Percentiles rank a stretch among this genome's conserved stretches.
These are phyloP conservation scores for Lagerstroemia speciosa DNA, from an alignment of 345 rosid species.

Conservation along the genomic window DNA sequence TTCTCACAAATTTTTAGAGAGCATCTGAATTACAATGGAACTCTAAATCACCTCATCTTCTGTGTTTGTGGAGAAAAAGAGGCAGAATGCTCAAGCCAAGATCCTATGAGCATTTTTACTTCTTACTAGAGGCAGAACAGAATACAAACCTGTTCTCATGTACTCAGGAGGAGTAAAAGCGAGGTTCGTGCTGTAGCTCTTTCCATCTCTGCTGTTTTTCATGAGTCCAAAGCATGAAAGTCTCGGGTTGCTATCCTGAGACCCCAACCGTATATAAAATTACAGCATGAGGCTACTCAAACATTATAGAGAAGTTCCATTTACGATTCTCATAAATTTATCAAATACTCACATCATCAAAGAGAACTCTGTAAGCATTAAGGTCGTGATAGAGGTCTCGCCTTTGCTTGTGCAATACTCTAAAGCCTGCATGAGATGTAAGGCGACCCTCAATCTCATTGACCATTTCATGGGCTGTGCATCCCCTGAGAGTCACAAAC, in stretches of 20 bases:
- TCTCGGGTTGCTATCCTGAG: slow-evolving; percentile 37
- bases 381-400: slow-evolving; percentile 38
- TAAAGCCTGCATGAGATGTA: slow-evolving; percentile 31
- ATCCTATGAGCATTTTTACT: not conserved
- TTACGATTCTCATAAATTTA: not conserved
- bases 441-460: slow-evolving; percentile 38
- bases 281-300: not conserved
- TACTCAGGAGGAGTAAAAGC: slow-evolving; percentile 52
- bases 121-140: not conserved
- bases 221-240: slow-evolving; percentile 47
- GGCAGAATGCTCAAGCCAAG: not conserved
- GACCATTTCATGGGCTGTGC: slow-evolving; percentile 45
- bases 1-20: not conserved
- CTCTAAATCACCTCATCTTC: not conserved
- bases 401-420: slow-evolving; percentile 35
- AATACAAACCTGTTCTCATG: slow-evolving; percentile 32
- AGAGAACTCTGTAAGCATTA: slow-evolving; percentile 34
- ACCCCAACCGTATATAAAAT: not conserved
- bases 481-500: slow-evolving; percentile 24
- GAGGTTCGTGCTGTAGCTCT: slow-evolving; percentile 46
- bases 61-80: not conserved
- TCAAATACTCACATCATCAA: slow-evolving; percentile 14
- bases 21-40: not conserved
- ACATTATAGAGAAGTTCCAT: not conserved
- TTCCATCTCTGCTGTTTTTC: slow-evolving; percentile 53